Conservation (phyloP, 2,329 filamentous ascomycete species). For the Thelonectria discophora region DNA sequence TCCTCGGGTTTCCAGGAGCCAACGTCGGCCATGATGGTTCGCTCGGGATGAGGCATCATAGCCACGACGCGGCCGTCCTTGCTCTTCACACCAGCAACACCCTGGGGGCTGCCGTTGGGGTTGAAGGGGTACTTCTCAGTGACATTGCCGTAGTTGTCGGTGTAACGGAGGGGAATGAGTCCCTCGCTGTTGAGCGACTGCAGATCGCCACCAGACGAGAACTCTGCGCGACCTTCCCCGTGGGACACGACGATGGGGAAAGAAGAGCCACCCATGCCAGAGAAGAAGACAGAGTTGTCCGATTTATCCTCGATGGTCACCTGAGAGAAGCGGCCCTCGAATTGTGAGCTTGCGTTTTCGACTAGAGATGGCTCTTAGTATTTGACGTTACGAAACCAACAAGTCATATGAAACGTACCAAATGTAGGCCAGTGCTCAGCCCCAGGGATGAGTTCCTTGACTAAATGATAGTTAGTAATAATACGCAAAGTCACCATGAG, state of each 20-base stretch:
- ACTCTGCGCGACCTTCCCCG: conserved; percentile 77
- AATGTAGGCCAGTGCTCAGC: conserved; percentile 67
- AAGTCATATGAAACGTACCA: conserved; percentile 33
- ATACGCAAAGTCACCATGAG: background rate
- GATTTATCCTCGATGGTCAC: conserved; percentile 39
- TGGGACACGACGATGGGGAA: conserved; percentile 43
- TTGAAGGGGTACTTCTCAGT: conserved; percentile 91
- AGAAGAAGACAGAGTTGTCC: conserved; percentile 41
- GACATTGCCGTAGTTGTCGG: conserved; percentile 78
- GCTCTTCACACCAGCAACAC: conserved; percentile 82
- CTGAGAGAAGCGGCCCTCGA: conserved; percentile 42
- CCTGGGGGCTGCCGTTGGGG: conserved; percentile 81
- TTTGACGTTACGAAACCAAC: background rate
- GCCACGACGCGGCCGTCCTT: conserved; percentile 83
- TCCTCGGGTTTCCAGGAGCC: conserved; percentile 74
- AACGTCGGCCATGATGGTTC: conserved; percentile 83
- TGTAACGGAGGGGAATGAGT: conserved; percentile 81
- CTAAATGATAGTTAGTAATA: conserved; percentile 20
- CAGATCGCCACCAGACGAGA: conserved; percentile 63
- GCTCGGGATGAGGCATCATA: conserved; percentile 93
- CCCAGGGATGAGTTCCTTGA: conserved; percentile 42
- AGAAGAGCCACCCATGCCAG: conserved; percentile 39
- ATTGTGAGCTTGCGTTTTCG: conserved; percentile 68
- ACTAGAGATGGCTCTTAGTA: conserved; percentile 54
- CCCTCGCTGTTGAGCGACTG: conserved; percentile 69